Evolutionary conservation across 2,329 filamentous ascomycete species (phyloP).

Genomic region (Colletotrichum sansevieriae): DNA sequence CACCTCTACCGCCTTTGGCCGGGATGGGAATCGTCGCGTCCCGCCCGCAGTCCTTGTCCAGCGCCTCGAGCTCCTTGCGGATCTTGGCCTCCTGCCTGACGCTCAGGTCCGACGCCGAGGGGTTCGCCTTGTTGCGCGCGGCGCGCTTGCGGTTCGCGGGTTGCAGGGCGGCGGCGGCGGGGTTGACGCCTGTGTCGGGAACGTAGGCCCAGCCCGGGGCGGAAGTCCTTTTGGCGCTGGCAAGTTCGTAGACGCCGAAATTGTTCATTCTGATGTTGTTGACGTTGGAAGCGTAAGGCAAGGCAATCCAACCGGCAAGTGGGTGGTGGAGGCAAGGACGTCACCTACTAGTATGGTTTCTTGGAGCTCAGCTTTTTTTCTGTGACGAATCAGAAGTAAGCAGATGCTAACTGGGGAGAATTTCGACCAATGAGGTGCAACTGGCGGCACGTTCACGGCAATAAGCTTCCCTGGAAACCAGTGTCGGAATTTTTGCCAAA

Average conservation of each 20-base stretch:
- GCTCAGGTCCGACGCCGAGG: conserved; percentile 74
- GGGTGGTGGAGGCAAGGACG: neutral
- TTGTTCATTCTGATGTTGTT: conserved; percentile 65
- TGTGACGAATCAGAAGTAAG: conserved; percentile 28
- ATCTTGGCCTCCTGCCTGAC: conserved; percentile 88
- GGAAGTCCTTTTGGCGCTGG: conserved; percentile 74
- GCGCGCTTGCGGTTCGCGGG: conserved; percentile 78
- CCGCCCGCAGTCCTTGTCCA: conserved; percentile 83
- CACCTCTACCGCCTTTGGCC: conserved; percentile 62
- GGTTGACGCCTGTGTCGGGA: conserved; percentile 76
- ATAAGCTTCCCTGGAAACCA: neutral
- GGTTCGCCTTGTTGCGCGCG: conserved; percentile 67
- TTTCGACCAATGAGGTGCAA: conserved; percentile 26
- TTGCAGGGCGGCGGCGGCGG: conserved; percentile 64
- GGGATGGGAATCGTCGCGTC: conserved; percentile 81
- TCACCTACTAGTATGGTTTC: neutral
- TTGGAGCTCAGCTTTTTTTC: conserved; percentile 26
- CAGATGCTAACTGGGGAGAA: conserved; percentile 5
- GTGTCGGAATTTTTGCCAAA: neutral
- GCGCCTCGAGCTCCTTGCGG: conserved; percentile 82
- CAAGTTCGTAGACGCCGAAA: conserved; percentile 86
- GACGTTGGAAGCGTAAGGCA: neutral
- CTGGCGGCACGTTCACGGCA: conserved; percentile 5
- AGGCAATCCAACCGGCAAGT: neutral
- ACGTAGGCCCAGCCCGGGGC: conserved; percentile 96